Conservation (phyloP, 2,329 filamentous ascomycete species). For the Calycina herbarum region DNA sequence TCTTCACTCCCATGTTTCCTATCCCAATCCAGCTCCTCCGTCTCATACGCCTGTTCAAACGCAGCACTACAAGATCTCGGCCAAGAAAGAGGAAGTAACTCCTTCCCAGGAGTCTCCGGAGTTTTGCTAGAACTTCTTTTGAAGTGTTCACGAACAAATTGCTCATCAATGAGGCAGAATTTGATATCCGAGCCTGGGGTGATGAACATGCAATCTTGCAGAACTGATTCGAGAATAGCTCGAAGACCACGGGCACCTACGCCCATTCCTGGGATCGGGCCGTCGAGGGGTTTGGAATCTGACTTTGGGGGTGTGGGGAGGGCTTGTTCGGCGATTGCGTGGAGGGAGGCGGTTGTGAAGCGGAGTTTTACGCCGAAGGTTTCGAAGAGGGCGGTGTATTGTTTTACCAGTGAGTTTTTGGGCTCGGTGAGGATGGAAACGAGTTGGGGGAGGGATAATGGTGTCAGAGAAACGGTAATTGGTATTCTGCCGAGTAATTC, state of each 20-base stretch:
- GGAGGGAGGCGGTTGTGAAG: slow-evolving; percentile 81
- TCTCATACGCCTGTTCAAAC: slow-evolving; percentile 65
- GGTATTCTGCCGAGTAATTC: slow-evolving; percentile 96
- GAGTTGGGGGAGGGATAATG: slow-evolving; percentile 67
- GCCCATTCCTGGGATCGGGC: slow-evolving; percentile 54
- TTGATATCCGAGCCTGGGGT: slow-evolving; percentile 63
- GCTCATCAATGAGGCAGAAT: slow-evolving; percentile 73
- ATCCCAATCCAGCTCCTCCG: slow-evolving; percentile 52
- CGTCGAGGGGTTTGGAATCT: slow-evolving; percentile 45
- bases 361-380: slow-evolving; percentile 71
- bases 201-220: slow-evolving; percentile 80
- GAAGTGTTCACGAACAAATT: slow-evolving; percentile 26
- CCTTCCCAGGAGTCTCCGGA: slow-evolving; percentile 51
- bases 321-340: slow-evolving; percentile 67
- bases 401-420: slow-evolving; percentile 80
- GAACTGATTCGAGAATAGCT: slow-evolving; percentile 76
- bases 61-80: slow-evolving; percentile 70
- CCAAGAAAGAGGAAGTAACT: slow-evolving; percentile 50
- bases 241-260: slow-evolving; percentile 80
- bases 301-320: slow-evolving; percentile 14
- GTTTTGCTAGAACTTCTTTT: background rate
- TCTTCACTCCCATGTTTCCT: slow-evolving; percentile 24
- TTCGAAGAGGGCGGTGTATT: slow-evolving; percentile 86
- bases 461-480: slow-evolving; percentile 81
- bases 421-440: slow-evolving; percentile 91